Evolutionary conservation across 371 early-diverging fungal species (phyloP).

Genomic region (Nematocida sp.): DNA sequence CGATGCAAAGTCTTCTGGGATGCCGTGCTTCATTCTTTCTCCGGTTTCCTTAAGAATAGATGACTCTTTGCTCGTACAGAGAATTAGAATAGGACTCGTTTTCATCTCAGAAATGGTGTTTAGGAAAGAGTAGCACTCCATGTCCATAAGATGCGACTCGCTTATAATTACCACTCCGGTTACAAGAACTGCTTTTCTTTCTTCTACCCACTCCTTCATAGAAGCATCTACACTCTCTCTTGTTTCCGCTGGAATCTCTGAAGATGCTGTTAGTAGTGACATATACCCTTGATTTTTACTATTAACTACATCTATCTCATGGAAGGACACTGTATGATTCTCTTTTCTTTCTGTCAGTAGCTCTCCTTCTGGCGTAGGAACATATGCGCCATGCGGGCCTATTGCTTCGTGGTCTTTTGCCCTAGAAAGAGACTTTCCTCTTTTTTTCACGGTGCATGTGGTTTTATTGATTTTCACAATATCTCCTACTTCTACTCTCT

Average conservation of each 20-base stretch:
- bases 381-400: constrained; percentile 81
- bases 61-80: constrained; percentile 93
- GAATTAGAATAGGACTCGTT: constrained; percentile 88
- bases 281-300: constrained; percentile 87
- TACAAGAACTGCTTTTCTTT: constrained; percentile 91
- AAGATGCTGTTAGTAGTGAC: constrained; percentile 89
- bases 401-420: constrained; percentile 90
- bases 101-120: constrained; percentile 83
- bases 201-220: constrained; percentile 93
- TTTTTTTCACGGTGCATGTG: constrained; percentile 86
- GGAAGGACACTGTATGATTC: constrained; percentile 88
- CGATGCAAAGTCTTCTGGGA: constrained; percentile 90
- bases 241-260: constrained; percentile 89
- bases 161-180: constrained; percentile 95
- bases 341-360: constrained; percentile 86
- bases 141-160: constrained; percentile 95
- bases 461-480: constrained; percentile 95
- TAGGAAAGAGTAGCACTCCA: constrained; percentile 93
- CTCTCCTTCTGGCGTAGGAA: constrained; percentile 97
- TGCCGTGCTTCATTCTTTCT: constrained; percentile 84
- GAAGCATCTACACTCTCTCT: constrained; percentile 92
- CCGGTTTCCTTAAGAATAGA: constrained; percentile 69
- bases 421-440: constrained; percentile 83
- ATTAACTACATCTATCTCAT: constrained; percentile 94
- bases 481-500: constrained; percentile 84